Percentiles rank a stretch among this genome's conserved stretches.
phyloP scores from a whole-genome alignment of 805 yeast genomes.

The Wickerhamiella spandovensis region DNA sequence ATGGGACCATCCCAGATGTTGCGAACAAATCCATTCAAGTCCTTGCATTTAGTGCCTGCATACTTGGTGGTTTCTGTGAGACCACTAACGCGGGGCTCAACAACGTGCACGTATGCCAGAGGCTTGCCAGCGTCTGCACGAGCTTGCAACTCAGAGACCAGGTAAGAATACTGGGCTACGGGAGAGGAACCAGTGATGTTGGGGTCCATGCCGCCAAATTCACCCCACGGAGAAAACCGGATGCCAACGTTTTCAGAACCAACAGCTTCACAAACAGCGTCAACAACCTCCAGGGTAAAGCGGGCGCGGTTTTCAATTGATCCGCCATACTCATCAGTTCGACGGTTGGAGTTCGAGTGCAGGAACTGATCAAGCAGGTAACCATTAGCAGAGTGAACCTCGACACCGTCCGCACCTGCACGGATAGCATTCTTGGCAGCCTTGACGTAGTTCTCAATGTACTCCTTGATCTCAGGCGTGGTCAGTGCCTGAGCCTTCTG shows the following conservation, averaged over 20 bases:
- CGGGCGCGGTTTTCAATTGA: conserved; percentile 43
- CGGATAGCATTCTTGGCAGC: conserved; percentile 42
- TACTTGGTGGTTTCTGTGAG: conserved; percentile 22
- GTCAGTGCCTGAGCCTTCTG: conserved; percentile 28
- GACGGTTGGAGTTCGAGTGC: conserved; percentile 31
- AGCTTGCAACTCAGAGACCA: conserved; percentile 30
- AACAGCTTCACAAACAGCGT: conserved; percentile 26
- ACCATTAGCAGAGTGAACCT: conserved; percentile 54
- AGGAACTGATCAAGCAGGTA: conserved; percentile 38
- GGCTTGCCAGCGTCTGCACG: conserved; percentile 28
- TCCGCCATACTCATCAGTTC: conserved; percentile 56
- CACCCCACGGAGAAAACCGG: conserved; percentile 29
- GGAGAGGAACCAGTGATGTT: conserved; percentile 15
- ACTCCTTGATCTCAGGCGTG: conserved; percentile 30
- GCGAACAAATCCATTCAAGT: conserved; percentile 13
- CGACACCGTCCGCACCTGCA: conserved; percentile 51
- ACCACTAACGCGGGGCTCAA: conserved; percentile 31
- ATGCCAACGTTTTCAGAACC: conserved; percentile 27
- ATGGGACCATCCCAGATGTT: conserved; percentile 15
- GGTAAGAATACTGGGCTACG: conserved; percentile 30
- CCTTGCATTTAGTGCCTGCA: not conserved
- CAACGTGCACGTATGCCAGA: conserved; percentile 31
- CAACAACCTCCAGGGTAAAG: conserved; percentile 35
- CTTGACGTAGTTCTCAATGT: conserved; percentile 33
- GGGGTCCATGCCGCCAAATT: conserved; percentile 20